phyloP scores from a whole-genome alignment of 441 rosid genomes.

The Jatropha multifida region DNA sequence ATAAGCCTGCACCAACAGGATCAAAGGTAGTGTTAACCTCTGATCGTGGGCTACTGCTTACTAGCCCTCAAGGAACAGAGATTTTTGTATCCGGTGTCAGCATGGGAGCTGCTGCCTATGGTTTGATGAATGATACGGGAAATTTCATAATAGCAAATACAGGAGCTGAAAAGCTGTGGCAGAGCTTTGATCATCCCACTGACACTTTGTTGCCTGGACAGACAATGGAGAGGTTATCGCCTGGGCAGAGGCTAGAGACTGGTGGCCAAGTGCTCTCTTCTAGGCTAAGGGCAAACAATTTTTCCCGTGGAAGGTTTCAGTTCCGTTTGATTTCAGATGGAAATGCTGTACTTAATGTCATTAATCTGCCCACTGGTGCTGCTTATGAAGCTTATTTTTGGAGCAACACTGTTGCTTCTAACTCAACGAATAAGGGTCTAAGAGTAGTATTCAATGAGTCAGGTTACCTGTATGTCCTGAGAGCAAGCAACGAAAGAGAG shows the following conservation, averaged over 20 bases:
- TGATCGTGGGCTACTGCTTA: constrained; percentile 26
- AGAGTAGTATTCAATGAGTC: background rate
- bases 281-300: constrained; percentile 22
- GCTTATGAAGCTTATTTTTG: constrained; percentile 21
- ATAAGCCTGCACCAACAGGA: constrained; percentile 27
- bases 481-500: background rate
- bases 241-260: constrained; percentile 27
- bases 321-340: constrained; percentile 28
- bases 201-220: constrained; percentile 50
- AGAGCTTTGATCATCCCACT: constrained; percentile 43
- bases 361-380: background rate
- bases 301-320: constrained; percentile 38
- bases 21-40: constrained; percentile 35
- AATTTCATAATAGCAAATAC: constrained; percentile 31
- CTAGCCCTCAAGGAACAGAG: constrained; percentile 21
- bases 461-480: constrained; percentile 9
- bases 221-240: constrained; percentile 29
- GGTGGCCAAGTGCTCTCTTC: constrained; percentile 18
- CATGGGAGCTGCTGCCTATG: constrained; percentile 15
- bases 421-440: constrained; percentile 19
- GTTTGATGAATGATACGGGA: constrained; percentile 37
- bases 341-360: constrained; percentile 31
- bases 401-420: background rate
- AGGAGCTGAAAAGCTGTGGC: constrained; percentile 33
- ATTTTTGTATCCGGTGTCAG: constrained; percentile 23